A percentile compares a stretch with the other conserved stretches of the same genome.
phyloP scores from a whole-genome alignment of 2,329 filamentous ascomycete genomes.

The Talaromyces sp. region DNA sequence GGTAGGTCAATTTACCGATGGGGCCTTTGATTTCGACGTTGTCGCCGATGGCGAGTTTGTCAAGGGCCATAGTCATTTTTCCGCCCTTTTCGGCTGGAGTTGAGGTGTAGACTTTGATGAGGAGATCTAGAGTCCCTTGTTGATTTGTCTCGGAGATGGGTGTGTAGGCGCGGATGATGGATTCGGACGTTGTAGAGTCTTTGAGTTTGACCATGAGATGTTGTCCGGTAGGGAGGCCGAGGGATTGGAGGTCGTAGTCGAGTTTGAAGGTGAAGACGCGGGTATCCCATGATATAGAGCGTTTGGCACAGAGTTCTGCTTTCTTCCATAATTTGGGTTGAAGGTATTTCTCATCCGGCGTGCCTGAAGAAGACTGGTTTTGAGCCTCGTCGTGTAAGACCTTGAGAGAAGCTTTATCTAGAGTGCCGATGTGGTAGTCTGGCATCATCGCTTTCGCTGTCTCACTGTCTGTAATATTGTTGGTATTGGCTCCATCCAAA shows the following conservation, averaged over 20 bases:
- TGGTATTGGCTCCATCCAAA: neutral
- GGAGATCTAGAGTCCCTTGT: conserved; percentile 65
- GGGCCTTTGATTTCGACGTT: conserved; percentile 83
- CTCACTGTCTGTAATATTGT: conserved; percentile 67
- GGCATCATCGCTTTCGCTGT: conserved; percentile 90
- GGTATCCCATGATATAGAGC: conserved; percentile 70
- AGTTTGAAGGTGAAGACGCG: conserved; percentile 78
- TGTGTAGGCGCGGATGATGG: conserved; percentile 83
- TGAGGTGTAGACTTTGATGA: conserved; percentile 79
- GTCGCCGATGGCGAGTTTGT: conserved; percentile 68
- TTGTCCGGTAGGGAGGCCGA: conserved; percentile 80
- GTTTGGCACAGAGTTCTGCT: conserved; percentile 65
- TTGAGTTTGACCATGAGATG: conserved; percentile 80
- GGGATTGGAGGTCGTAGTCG: conserved; percentile 63
- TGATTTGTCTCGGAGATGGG: conserved; percentile 66
- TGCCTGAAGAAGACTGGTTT: conserved; percentile 35
- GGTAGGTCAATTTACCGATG: conserved; percentile 79
- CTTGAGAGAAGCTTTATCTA: conserved; percentile 60
- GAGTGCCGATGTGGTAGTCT: conserved; percentile 75
- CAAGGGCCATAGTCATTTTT: conserved; percentile 77
- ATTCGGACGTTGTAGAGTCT: conserved; percentile 57
- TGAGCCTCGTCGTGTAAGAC: conserved; percentile 51
- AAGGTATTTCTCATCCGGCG: conserved; percentile 62
- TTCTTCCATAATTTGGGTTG: conserved; percentile 71
- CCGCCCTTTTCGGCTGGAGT: conserved; percentile 60